Base-by-base conservation (phyloP, 352 stramenopile species). In the Phytophthora pinifolia region DNA sequence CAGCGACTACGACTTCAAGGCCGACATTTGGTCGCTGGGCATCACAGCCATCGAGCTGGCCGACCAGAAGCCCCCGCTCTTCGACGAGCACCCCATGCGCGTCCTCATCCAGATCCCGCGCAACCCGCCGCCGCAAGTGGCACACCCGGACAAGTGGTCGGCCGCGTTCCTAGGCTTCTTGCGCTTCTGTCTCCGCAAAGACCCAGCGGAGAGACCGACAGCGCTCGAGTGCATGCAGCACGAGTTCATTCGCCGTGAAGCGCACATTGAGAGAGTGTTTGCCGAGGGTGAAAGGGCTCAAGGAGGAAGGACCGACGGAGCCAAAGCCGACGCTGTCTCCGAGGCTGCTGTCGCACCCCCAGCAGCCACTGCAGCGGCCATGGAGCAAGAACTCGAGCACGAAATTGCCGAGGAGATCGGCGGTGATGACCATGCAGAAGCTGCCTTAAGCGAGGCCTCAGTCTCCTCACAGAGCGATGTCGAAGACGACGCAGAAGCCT, bases 21-120 rank as follows among this genome's bases (percentile, higher is more conserved):
- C 89, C n/a, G 85, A 96, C 63, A 89, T 95, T 60, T 96, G 87
- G 87, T 89, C 74, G 29, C 67, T 96, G n/a, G 87, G 85, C 8
- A 94, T 98, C 60, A 97, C 89, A 6, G 79, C 83, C 9, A 90
- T 98, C 43, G 91, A 97, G 61, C 77, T 97, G 46, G 89, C 92
- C 0, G 89, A 98, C 52, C 87, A 93, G 48, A 85, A 91, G 51
- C 92, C 92, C 6, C 92, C 91, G 22, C 67, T 96, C 9, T 89
- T 97, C 45, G 76, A 96, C 51, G 89, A 97, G 65, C 89, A 94
- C 27, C 86, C 90, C 13, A 92, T 98, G 62, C 79, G 88, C 38
- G 83, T 86, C 41, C 56, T 86, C 29, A 83, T 88, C 32, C 76
- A 88, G 52, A 89, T 91, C 33, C 78, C 78, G 12, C 89, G 89